Evolutionary conservation across 2,329 filamentous ascomycete species (phyloP).

Genomic region (Lecanicillium sp.): DNA sequence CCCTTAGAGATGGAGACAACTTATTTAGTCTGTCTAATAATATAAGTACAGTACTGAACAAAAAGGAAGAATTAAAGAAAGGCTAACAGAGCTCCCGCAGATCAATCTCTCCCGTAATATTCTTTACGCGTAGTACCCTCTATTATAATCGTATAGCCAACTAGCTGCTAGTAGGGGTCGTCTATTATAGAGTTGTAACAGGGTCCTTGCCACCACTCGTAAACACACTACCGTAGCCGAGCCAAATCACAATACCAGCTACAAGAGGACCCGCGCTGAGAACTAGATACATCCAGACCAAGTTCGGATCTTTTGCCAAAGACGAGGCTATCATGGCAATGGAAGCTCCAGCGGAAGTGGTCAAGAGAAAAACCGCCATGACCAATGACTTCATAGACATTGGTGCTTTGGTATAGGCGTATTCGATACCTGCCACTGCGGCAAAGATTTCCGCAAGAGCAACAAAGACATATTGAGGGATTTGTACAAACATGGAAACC

Average conservation of each 20-base stretch:
- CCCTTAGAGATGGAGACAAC: no score
- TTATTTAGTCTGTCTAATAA: no score
- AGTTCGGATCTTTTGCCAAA: neutral
- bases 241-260: neutral
- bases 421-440: neutral
- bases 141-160: no score
- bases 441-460: neutral
- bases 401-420: neutral
- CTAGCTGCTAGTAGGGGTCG: no score
- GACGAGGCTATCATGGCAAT: neutral
- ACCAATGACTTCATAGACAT: neutral
- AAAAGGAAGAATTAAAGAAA: no score
- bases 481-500: neutral
- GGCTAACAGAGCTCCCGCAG: no score
- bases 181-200: no score
- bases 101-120: no score
- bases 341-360: neutral
- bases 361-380: neutral
- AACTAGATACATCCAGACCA: neutral
- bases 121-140: no score
- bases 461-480: neutral
- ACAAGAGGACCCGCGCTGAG: neutral
- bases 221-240: no score
- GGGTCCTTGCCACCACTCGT: no score
- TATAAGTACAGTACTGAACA: no score